A percentile compares a stretch with the other conserved stretches of the same genome.
phyloP scores from a whole-genome alignment of 345 rosid genomes.

The Raphanus raphanistrum region DNA sequence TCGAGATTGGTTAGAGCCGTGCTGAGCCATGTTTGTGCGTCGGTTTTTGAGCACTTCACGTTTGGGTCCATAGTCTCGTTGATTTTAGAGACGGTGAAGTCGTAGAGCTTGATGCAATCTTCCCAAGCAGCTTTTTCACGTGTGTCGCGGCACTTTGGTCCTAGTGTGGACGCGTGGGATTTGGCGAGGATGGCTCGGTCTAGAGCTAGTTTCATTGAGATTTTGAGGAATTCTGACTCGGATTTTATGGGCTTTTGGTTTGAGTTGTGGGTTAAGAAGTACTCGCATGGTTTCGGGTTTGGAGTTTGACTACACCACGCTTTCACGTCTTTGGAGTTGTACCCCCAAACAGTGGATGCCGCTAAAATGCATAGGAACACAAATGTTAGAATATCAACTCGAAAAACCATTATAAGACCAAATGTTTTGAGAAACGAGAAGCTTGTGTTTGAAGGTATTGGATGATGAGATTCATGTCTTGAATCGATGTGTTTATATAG shows the following conservation, averaged over 20 bases:
- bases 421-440: constrained; percentile 25
- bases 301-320: constrained; percentile 70
- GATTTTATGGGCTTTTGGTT: constrained; percentile 33
- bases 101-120: constrained; percentile 63
- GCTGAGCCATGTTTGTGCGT: constrained; percentile 90
- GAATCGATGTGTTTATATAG: constrained; percentile 34
- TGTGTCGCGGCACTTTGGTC: constrained; percentile 53
- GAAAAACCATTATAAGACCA: constrained; percentile 47
- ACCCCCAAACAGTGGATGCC: constrained; percentile 33
- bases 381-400: constrained; percentile 30
- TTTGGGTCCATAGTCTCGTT: constrained; percentile 52
- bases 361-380: constrained; percentile 37
- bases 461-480: constrained; percentile 18
- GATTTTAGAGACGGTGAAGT: constrained; percentile 47
- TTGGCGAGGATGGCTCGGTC: constrained; percentile 56
- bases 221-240: constrained; percentile 45
- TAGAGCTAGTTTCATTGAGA: constrained; percentile 54
- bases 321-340: constrained; percentile 33
- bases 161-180: constrained; percentile 43
- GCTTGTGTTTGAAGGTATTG: constrained; percentile 24
- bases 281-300: constrained; percentile 65
- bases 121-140: constrained; percentile 71
- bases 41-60: constrained; percentile 56
- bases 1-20: constrained; percentile 84
- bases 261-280: constrained; percentile 46